Evolutionary conservation across 2,329 filamentous ascomycete species (phyloP).

Genomic region (Botrytis aclada): DNA sequence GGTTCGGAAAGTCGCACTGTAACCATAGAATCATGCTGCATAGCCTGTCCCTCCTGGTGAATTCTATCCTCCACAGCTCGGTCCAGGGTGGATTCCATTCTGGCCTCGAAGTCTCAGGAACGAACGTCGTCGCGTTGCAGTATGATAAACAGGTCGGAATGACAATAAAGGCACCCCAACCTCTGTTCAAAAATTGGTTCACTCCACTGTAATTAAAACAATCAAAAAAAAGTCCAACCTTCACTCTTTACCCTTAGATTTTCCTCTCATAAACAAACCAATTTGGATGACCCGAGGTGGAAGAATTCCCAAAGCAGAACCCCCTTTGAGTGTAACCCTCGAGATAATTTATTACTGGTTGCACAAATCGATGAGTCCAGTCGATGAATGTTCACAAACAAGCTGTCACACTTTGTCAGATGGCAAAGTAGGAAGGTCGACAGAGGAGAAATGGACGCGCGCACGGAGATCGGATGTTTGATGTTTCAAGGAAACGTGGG

Average conservation of each 20-base stretch:
- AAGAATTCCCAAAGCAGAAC: not conserved
- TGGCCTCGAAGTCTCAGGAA: not conserved
- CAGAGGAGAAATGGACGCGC: conserved; percentile 11
- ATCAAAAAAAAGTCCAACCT: not conserved
- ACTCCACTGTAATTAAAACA: not conserved
- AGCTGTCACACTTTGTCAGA: conserved; percentile 11
- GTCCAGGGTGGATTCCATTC: not conserved
- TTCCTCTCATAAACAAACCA: not conserved
- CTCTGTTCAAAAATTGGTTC: conserved; percentile 7
- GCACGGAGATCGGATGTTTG: conserved; percentile 20
- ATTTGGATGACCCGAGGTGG: not conserved
- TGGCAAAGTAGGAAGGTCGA: not conserved
- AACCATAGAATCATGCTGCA: conserved; percentile 67
- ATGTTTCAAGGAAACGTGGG: conserved; percentile 18
- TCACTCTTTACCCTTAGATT: not conserved
- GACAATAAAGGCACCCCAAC: conserved; percentile 18
- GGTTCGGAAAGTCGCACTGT: conserved; percentile 71
- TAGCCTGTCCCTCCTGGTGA: conserved; percentile 9
- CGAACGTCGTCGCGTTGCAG: not conserved
- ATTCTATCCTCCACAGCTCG: not conserved
- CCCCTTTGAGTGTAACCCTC: not conserved
- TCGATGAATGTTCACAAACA: conserved; percentile 5
- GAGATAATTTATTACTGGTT: conserved; percentile 7
- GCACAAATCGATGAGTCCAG: conserved; percentile 2
- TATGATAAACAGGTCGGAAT: conserved; percentile 15